Evolutionary conservation across 2,329 filamentous ascomycete species (phyloP), one percentile per base, ranked within the genome.

Genomic region (Pyrenophora teres): DNA sequence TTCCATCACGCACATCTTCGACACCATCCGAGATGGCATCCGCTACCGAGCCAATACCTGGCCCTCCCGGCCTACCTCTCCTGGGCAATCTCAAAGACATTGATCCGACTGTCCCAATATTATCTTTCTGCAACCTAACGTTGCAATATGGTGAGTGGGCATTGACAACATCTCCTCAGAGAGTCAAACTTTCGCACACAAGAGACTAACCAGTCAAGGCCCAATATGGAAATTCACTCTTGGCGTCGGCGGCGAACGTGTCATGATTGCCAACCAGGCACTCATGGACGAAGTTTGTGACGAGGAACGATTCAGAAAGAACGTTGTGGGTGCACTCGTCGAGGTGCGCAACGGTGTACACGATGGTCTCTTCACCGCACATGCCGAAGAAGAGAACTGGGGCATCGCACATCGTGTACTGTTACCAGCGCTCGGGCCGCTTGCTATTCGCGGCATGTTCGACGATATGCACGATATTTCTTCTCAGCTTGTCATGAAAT

Each of bases 391-490:
- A 30, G 70, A 69, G 41, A 69, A 76, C 19, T 78, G 75, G 76
- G 68, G 81, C 21, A 80, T 87, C 57, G 87, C 88, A 23, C 83
- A 89, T 63, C 76, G 85, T 18, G 74, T 86, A 13, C 74, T 90
- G 46, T 81, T 87, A 63, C 87, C 87, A 0, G 86, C 86, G 2
- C 89, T 90, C 67, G 87, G 87, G 0, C 87, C 87, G 0, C 70
- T 89, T 18, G 79, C 82, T 1, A 89, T 91, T 61, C 80, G 83
- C 31, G 76, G 73, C 49, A 90, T 90, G 87, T 90, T 87, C 55
- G 78, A 82, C 54, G 74, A 75, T 61, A 72, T 71, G 69, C 66
- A 71, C 40, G 87, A 89, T 59, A 84, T 89, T 53, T 81, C 85
- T 4, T 78, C 79, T 0, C 87, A 90, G 64, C 72, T 90, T 42